These are phyloP conservation scores for Aspergillus affinis DNA, from an alignment of 495 filamentous ascomycete genomes.

Conservation along the genomic window DNA sequence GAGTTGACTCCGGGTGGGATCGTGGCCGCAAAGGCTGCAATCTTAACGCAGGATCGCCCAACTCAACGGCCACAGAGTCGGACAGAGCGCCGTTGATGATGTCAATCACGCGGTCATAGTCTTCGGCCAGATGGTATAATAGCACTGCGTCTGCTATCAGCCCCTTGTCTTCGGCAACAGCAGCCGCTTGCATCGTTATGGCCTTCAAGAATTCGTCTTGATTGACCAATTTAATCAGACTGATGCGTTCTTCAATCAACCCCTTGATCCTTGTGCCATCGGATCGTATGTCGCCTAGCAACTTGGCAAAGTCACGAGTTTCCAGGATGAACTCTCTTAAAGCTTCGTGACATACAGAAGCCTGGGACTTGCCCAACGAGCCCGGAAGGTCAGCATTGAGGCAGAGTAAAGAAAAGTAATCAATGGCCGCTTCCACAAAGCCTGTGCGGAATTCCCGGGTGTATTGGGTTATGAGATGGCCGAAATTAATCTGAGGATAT, in stretches of 20 bases:
- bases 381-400: constrained; percentile 84
- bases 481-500: constrained; percentile 90
- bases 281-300: constrained; percentile 84
- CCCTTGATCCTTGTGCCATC: constrained; percentile 83
- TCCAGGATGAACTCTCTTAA: constrained; percentile 94
- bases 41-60: constrained; percentile 72
- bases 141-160: constrained; percentile 89
- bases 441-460: constrained; percentile 92
- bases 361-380: constrained; percentile 70
- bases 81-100: constrained; percentile 90
- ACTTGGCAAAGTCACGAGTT: constrained; percentile 86
- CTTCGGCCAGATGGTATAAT: constrained; percentile 88
- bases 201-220: constrained; percentile 79
- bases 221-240: constrained; percentile 74
- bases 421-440: constrained; percentile 80
- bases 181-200: constrained; percentile 87
- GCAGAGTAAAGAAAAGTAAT: constrained; percentile 91
- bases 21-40: constrained; percentile 75
- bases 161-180: constrained; percentile 89
- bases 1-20: constrained; percentile 27
- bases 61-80: constrained; percentile 76
- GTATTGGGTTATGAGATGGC: constrained; percentile 88
- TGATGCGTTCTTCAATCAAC: constrained; percentile 83
- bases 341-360: constrained; percentile 84
- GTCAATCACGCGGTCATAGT: constrained; percentile 86